These are phyloP conservation scores for Phytophthora syringae DNA, from an alignment of 352 stramenopile genomes.

Conservation along the genomic window DNA sequence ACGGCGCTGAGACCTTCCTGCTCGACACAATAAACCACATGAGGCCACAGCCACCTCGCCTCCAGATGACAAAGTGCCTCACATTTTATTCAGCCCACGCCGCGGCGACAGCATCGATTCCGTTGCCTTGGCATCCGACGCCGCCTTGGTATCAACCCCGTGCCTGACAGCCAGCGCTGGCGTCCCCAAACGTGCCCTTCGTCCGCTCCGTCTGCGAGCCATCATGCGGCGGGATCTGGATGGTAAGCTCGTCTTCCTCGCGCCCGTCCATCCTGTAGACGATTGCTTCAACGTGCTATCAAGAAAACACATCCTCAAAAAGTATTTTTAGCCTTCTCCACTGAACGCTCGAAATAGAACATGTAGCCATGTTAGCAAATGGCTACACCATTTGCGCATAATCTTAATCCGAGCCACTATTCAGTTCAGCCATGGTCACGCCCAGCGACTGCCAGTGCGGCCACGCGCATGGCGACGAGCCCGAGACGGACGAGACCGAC, in stretches of 20 bases:
- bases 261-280: constrained; percentile 43
- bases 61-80: neutral
- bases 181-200: constrained; percentile 73
- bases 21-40: constrained; percentile 4
- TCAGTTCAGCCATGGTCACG: no score
- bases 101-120: constrained; percentile 56
- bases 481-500: constrained; percentile 17
- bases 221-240: constrained; percentile 73
- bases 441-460: constrained; percentile 40
- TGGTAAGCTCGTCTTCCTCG: constrained; percentile 73
- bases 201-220: constrained; percentile 77
- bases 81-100: constrained; percentile 56
- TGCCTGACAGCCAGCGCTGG: constrained; percentile 73
- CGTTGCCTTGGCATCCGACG: constrained; percentile 46
- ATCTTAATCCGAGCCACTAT: no score
- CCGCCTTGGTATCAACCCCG: constrained; percentile 21
- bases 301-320: no score
- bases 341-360: constrained; percentile 30
- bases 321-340: constrained; percentile 2
- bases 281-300: no score
- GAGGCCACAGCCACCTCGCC: neutral
- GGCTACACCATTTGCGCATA: no score
- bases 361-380: constrained; percentile 21
- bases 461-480: constrained; percentile 34
- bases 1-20: constrained; percentile 71